Conservation (phyloP, 2,329 filamentous ascomycete genomes). For the Pochonia chlamydosporia region DNA sequence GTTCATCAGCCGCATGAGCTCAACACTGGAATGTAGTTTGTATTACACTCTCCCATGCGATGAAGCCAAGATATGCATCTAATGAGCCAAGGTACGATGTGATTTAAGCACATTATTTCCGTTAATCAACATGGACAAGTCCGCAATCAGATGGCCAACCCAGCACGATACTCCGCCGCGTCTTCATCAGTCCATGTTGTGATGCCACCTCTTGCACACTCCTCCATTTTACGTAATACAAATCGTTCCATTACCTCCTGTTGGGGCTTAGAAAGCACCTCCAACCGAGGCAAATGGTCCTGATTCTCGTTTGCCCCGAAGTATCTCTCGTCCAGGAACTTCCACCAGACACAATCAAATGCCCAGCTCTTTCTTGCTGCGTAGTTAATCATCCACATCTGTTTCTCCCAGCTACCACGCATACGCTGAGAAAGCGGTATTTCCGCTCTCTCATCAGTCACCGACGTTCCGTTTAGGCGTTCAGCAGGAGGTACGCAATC, state of each 20-base stretch:
- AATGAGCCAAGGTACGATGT: no score
- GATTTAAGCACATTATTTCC: no score
- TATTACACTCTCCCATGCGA: no score
- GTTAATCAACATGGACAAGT: no score
- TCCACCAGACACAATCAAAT: constrained; percentile 32
- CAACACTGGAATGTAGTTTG: no score
- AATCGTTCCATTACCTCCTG: constrained; percentile 18
- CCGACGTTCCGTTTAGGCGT: not conserved
- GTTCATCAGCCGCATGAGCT: no score
- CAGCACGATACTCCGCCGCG: not conserved
- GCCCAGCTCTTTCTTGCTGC: constrained; percentile 29
- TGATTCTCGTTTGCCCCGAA: constrained; percentile 18
- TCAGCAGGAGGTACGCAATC: not conserved
- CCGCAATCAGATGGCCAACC: not conserved
- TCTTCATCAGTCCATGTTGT: not conserved
- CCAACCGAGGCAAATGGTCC: constrained; percentile 14
- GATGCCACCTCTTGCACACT: constrained; percentile 1
- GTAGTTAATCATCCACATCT: constrained; percentile 27
- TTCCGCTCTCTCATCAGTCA: not conserved
- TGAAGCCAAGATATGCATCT: no score
- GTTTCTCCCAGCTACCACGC: constrained; percentile 28
- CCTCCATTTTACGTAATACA: constrained; percentile 15
- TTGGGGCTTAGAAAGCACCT: constrained; percentile 17
- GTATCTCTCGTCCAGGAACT: constrained; percentile 23
- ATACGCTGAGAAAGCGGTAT: constrained; percentile 22